phyloP scores from a whole-genome alignment of 176 grass and related monocot species.

The Rhipidocladum racemiflorum region DNA sequence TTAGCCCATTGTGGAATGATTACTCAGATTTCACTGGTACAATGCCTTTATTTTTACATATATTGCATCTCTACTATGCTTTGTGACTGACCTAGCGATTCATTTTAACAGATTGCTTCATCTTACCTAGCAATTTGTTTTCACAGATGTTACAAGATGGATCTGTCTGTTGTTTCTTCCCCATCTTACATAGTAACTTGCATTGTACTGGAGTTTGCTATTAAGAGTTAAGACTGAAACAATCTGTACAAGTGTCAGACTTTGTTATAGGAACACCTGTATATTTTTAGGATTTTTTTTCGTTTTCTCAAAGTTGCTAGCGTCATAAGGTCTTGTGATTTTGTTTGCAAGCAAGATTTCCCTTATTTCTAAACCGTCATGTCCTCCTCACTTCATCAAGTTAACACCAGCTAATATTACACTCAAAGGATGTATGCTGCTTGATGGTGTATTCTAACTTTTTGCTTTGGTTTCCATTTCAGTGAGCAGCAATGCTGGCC shows the following conservation, averaged over 20 bases:
- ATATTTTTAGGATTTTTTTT: not conserved
- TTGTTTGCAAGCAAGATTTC: not conserved
- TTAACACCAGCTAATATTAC: conserved; percentile 3
- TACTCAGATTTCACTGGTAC: not conserved
- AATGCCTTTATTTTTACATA: not conserved
- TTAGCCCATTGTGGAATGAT: not conserved
- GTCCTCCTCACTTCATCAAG: conserved; percentile 7
- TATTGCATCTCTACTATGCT: not conserved
- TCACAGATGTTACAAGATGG: conserved; percentile 8
- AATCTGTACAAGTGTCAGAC: not conserved
- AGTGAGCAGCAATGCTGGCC: conserved; percentile 33
- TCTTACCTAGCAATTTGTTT: not conserved
- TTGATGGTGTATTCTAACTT: conserved; percentile 16
- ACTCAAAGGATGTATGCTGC: not conserved
- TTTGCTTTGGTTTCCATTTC: conserved; percentile 28
- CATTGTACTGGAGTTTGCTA: not conserved
- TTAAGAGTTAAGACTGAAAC: not conserved
- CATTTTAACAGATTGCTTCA: not conserved
- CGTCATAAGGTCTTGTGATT: not conserved
- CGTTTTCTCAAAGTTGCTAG: not conserved
- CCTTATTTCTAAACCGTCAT: not conserved
- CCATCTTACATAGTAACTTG: conserved; percentile 7
- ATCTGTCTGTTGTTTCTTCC: not conserved
- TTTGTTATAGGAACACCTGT: not conserved
- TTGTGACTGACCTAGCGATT: not conserved